Base-by-base conservation (phyloP, 2,329 filamentous ascomycete genomes). In the Hypoxylon sp. region DNA sequence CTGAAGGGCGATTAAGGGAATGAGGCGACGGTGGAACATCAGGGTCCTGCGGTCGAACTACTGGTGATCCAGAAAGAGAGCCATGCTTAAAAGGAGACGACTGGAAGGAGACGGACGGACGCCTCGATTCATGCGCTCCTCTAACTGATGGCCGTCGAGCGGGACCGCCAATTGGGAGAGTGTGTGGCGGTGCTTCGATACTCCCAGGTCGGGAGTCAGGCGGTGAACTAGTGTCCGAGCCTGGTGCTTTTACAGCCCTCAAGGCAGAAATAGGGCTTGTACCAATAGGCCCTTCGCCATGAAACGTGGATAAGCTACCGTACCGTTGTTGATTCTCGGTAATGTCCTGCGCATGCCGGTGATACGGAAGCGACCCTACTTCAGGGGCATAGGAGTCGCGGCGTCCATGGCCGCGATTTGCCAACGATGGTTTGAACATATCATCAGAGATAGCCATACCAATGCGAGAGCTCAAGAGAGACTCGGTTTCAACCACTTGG, bases 391-490 rank as follows among this genome's bases (percentile, higher is more conserved):
- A 78, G 5, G 78, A 73, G 19, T 81, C 75, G 42, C 77, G 79
- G 50, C 75, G 82, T 67, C 75, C 81, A 29, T 82, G 82, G 5
- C 78, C 78, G 59, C 88, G 85, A 67, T 86, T 87, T 5, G 89
- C 86, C 17, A 96, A 80, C 1, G 93, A 94, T 8, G 94, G 94
- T 67, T 90, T 89, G 78, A 97, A 97, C 76, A 93, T 93, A 67
- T 93, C 90, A 77, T 97, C 94, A 77, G 97, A 94, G 39, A 94
- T 88, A 13, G 93, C 94, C 88, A 97, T 94, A 19, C 74, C 76
- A 77, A 98, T 97, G 33, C 94, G 91, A 13, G 95, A 98, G 81
- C 94, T 97, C 47, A 98, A 82, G 8, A 98, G 82, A 4, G 94
- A 91, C 80, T 98, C 96, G 0, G 94, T 92, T 79, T 98, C 94